Conservation (phyloP, 1,284 basidiomycete genomes). For the Apiotrichum akiyoshidainum region DNA sequence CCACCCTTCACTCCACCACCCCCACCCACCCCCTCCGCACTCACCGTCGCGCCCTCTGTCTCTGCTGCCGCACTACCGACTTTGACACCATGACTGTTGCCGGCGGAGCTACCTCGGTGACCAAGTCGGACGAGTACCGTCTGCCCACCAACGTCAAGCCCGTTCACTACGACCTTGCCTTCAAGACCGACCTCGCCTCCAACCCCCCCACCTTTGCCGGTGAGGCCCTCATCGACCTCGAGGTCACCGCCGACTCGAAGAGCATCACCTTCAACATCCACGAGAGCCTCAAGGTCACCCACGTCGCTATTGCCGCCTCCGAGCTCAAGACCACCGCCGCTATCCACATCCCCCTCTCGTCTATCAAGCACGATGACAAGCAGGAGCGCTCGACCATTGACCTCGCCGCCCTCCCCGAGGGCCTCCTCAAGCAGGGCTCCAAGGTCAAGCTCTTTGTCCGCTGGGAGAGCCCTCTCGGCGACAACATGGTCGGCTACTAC, state of each 20-base stretch:
- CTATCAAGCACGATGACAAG: constrained; percentile 58
- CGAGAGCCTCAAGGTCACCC: constrained; percentile 63
- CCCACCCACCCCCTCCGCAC: constrained; percentile 6
- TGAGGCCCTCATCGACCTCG: constrained; percentile 72
- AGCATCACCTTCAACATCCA: constrained; percentile 69
- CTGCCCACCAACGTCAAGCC: constrained; percentile 64
- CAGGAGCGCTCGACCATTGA: constrained; percentile 64
- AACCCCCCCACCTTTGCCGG: constrained; percentile 65
- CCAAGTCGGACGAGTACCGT: constrained; percentile 57
- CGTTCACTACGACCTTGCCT: constrained; percentile 73
- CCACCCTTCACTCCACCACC: background rate
- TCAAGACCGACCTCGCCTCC: constrained; percentile 76
- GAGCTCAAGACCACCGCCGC: constrained; percentile 59
- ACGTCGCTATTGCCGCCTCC: constrained; percentile 63
- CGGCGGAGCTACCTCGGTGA: constrained; percentile 22
- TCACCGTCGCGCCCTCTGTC: constrained; percentile 16
- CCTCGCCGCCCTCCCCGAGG: constrained; percentile 62
- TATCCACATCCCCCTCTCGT: constrained; percentile 49
- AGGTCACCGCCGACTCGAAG: constrained; percentile 64
- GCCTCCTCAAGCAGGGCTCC: constrained; percentile 60
- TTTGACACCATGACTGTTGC: constrained; percentile 24
- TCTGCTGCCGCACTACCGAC: constrained; percentile 16
- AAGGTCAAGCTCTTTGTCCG: constrained; percentile 56
- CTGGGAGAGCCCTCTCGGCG: constrained; percentile 61
- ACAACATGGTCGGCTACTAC: constrained; percentile 60